phyloP scores from a whole-genome alignment of 441 rosid species.

The Eutrema salsugineum region DNA sequence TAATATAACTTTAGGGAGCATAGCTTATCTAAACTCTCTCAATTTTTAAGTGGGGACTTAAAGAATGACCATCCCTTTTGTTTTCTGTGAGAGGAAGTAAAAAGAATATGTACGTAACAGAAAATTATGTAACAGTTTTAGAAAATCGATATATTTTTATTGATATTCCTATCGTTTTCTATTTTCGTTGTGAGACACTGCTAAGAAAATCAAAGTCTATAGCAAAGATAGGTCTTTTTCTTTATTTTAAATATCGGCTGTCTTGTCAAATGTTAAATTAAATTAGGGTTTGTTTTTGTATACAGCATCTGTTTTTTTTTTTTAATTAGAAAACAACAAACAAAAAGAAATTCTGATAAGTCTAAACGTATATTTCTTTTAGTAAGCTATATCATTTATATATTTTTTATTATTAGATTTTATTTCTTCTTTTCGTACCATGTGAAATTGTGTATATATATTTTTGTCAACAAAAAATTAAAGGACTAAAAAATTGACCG shows the following conservation, averaged over 20 bases:
- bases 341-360: neutral
- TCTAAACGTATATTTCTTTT: no score
- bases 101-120: neutral
- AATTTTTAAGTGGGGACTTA: neutral
- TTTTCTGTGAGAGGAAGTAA: neutral
- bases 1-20: neutral
- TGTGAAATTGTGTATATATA: neutral
- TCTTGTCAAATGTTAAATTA: no score
- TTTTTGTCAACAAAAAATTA: neutral
- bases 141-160: neutral
- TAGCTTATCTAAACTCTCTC: neutral
- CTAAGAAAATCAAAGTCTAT: neutral
- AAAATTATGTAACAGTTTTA: neutral
- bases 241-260: neutral
- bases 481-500: neutral
- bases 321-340: neutral
- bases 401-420: no score
- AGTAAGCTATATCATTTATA: neutral
- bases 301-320: neutral
- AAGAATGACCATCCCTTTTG: neutral
- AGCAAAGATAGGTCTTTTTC: neutral
- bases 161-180: neutral
- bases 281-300: neutral
- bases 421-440: neutral
- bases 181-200: neutral